Evolutionary conservation across 768 basidiomycete species (phyloP).

Genomic region (Macrolepiota albuminosa): DNA sequence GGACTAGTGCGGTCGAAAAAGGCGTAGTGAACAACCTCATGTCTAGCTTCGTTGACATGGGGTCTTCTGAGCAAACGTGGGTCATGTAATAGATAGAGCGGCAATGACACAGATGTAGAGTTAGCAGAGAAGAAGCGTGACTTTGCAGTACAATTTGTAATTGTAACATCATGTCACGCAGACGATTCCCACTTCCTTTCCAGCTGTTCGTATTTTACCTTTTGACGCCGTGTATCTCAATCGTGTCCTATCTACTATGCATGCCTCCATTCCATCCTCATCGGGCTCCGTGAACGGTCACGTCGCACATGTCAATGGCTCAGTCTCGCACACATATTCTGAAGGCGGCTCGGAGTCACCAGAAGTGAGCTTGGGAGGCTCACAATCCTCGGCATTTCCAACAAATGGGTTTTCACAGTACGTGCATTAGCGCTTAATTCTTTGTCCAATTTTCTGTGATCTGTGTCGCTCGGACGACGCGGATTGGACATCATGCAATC

Average conservation of each 20-base stretch:
- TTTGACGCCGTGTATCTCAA: slow-evolving; percentile 7
- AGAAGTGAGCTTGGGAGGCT: slow-evolving; percentile 29
- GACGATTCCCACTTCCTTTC: slow-evolving; percentile 11
- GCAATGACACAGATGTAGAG: slow-evolving; percentile 3
- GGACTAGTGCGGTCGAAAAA: slow-evolving; percentile 35
- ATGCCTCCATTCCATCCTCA: slow-evolving; percentile 32
- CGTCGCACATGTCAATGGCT: slow-evolving; percentile 45
- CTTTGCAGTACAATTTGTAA: slow-evolving; percentile 8
- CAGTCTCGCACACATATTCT: slow-evolving; percentile 33
- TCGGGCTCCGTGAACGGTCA: slow-evolving; percentile 50
- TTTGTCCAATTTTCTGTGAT: slow-evolving; percentile 1
- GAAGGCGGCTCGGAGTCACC: slow-evolving; percentile 32
- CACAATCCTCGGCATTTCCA: slow-evolving; percentile 38
- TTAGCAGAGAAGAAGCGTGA: slow-evolving; percentile 3
- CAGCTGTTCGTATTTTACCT: slow-evolving; percentile 11
- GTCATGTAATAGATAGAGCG: slow-evolving; percentile 33
- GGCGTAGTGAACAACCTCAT: slow-evolving; percentile 51
- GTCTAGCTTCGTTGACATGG: slow-evolving; percentile 54
- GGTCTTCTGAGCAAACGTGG: slow-evolving; percentile 25
- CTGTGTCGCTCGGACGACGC: slow-evolving; percentile 3
- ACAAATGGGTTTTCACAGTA: slow-evolving; percentile 59
- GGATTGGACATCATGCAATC: slow-evolving; percentile 12
- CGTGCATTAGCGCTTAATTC: slow-evolving; percentile 25
- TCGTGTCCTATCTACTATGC: slow-evolving; percentile 20
- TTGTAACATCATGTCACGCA: slow-evolving; percentile 16